Percentiles rank a stretch among this genome's conserved stretches.
phyloP scores from a whole-genome alignment of 2,329 filamentous ascomycete genomes.

The Sporothrix globosa region DNA sequence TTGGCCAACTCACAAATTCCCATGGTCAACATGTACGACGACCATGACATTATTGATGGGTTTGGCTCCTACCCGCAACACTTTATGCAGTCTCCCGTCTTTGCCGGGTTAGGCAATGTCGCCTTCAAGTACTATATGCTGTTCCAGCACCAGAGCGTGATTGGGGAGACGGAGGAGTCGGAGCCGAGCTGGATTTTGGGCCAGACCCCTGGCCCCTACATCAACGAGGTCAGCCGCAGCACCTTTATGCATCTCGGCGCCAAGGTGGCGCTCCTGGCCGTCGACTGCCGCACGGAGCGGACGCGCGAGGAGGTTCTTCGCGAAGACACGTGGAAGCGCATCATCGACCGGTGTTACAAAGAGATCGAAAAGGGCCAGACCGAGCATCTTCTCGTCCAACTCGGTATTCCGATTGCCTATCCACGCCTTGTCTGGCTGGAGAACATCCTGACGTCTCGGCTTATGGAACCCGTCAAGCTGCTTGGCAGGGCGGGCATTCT shows the following conservation, averaged over 20 bases:
- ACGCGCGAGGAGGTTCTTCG: constrained; percentile 79
- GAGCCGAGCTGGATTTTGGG: constrained; percentile 94
- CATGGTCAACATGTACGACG: constrained; percentile 98
- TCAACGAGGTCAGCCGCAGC: constrained; percentile 81
- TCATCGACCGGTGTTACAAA: constrained; percentile 81
- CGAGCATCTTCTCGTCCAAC: constrained; percentile 83
- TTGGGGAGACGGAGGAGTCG: constrained; percentile 75
- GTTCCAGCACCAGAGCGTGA: constrained; percentile 92
- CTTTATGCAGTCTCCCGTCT: constrained; percentile 89
- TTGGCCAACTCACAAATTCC: constrained; percentile 92
- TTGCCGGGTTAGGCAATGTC: constrained; percentile 84
- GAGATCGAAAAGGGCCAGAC: constrained; percentile 84
- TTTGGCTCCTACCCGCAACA: constrained; percentile 91
- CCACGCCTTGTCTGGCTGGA: constrained; percentile 75
- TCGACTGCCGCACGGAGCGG: constrained; percentile 90
- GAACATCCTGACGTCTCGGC: constrained; percentile 75
- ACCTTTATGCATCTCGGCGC: constrained; percentile 82
- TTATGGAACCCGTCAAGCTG: constrained; percentile 88
- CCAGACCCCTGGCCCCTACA: constrained; percentile 80
- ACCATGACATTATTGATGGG: constrained; percentile 89
- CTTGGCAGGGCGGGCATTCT: constrained; percentile 80
- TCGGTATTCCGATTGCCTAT: constrained; percentile 83
- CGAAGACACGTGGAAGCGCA: constrained; percentile 78
- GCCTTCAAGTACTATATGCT: constrained; percentile 99
- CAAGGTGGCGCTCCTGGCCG: constrained; percentile 77